Percentiles rank a stretch among this genome's conserved stretches.
phyloP scores from a whole-genome alignment of 331 rosid genomes.

The Prunus yedoensis region DNA sequence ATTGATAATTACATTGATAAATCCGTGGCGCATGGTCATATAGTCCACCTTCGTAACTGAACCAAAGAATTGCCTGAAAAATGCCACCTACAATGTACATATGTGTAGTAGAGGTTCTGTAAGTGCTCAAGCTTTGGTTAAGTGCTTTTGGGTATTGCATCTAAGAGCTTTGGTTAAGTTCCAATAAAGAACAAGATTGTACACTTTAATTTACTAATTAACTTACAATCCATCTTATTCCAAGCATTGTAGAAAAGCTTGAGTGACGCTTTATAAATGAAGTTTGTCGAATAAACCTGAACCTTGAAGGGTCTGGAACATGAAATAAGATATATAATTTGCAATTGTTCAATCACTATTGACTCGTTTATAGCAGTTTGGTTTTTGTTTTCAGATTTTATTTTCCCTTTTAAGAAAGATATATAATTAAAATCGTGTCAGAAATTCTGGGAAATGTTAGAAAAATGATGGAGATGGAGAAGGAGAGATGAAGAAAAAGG shows the following conservation, averaged over 20 bases:
- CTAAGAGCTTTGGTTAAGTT: no score
- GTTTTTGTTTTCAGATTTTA: no score
- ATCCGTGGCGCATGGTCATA: conserved; percentile 65
- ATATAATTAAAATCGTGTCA: no score
- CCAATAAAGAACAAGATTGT: no score
- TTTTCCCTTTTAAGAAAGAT: no score
- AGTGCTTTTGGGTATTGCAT: neutral
- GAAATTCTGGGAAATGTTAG: no score
- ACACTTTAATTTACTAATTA: neutral
- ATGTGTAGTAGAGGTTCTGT: neutral
- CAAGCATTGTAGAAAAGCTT: conserved; percentile 51
- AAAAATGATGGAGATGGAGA: no score
- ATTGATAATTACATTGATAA: conserved; percentile 46
- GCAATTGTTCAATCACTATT: neutral
- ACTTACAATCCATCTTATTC: conserved; percentile 71
- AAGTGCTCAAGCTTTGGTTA: neutral
- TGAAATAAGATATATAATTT: neutral
- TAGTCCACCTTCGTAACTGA: conserved; percentile 73
- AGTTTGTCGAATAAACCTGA: conserved; percentile 63
- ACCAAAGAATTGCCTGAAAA: conserved; percentile 57
- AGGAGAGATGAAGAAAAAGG: no score
- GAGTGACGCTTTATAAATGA: conserved; percentile 68
- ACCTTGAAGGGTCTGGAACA: conserved; percentile 59
- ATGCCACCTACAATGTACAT: conserved; percentile 44
- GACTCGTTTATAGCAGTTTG: no score